Percentiles rank a stretch among this genome's conserved stretches.
phyloP scores from a whole-genome alignment of 1,284 basidiomycete species.

The Caloboletus firmus region DNA sequence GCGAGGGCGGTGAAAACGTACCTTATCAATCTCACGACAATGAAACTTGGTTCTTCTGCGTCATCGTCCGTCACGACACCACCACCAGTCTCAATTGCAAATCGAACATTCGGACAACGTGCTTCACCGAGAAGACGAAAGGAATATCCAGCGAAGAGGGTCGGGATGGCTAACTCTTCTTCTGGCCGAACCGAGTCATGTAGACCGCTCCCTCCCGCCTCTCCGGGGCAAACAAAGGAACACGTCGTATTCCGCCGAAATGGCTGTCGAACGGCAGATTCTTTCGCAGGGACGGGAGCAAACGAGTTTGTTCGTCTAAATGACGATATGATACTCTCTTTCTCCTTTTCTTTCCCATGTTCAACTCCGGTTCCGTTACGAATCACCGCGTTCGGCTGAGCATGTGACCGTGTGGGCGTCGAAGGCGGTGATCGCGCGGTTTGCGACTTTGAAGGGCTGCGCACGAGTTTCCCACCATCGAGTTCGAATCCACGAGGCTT shows the following conservation, averaged over 20 bases:
- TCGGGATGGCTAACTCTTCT: neutral
- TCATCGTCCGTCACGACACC: conserved; percentile 48
- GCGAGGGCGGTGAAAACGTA: conserved; percentile 28
- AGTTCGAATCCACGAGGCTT: conserved; percentile 63
- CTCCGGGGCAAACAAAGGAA: conserved; percentile 18
- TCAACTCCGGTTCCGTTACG: conserved; percentile 1
- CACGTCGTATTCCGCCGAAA: conserved; percentile 46
- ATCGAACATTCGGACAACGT: conserved; percentile 49
- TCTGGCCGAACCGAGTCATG: conserved; percentile 9
- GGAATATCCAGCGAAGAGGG: conserved; percentile 52
- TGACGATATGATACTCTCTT: conserved; percentile 50
- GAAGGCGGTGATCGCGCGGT: conserved; percentile 13
- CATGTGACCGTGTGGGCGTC: conserved; percentile 14
- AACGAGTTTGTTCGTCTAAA: conserved; percentile 62
- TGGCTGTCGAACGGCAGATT: conserved; percentile 41
- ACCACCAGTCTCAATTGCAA: conserved; percentile 57
- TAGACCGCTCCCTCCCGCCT: conserved; percentile 16
- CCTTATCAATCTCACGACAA: conserved; percentile 72
- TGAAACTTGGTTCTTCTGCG: conserved; percentile 53
- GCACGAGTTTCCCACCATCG: conserved; percentile 51
- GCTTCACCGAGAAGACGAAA: conserved; percentile 69
- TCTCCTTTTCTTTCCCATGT: conserved; percentile 19
- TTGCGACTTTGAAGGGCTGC: conserved; percentile 53
- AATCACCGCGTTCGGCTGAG: neutral
- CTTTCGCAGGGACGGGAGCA: conserved; percentile 37